Evolutionary conservation across 1,139 yeast genomes (phyloP).

Genomic region (Maudiozyma humilis): DNA sequence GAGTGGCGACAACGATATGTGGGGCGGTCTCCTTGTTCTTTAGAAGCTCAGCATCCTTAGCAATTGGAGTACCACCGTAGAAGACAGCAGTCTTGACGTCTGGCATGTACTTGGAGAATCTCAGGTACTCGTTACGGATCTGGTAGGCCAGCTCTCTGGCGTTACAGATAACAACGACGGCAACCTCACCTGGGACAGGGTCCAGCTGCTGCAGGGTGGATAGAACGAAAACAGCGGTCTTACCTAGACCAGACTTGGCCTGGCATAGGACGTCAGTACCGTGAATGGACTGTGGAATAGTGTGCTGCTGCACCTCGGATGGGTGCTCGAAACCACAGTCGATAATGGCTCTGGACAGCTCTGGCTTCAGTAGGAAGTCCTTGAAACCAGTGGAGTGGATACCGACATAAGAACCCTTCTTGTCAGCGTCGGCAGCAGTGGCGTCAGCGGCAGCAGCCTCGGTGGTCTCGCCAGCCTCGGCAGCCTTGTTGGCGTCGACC

Average conservation of each 20-base stretch:
- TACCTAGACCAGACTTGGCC: constrained; percentile 99
- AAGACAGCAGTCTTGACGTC: constrained; percentile 95
- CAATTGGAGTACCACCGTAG: constrained; percentile 90
- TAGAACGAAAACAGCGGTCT: constrained; percentile 94
- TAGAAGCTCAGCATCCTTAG: constrained; percentile 78
- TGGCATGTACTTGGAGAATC: constrained; percentile 98
- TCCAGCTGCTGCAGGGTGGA: constrained; percentile 95
- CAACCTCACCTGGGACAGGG: constrained; percentile 94
- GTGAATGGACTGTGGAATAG: constrained; percentile 95
- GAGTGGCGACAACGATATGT: constrained; percentile 95
- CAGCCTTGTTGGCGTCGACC: constrained; percentile 53
- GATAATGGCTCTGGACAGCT: constrained; percentile 91
- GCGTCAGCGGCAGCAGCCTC: constrained; percentile 26
- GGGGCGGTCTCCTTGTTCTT: constrained; percentile 93
- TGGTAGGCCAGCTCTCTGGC: constrained; percentile 98
- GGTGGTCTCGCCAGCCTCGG: constrained; percentile 31
- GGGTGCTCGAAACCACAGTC: constrained; percentile 99
- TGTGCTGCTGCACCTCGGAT: constrained; percentile 97
- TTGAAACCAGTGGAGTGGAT: constrained; percentile 98
- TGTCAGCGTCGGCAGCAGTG: constrained; percentile 49
- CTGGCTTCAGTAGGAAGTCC: constrained; percentile 94
- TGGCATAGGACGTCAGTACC: constrained; percentile 98
- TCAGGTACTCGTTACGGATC: constrained; percentile 92
- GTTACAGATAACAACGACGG: constrained; percentile 91
- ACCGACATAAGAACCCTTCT: constrained; percentile 96